Evolutionary conservation across 257 asterid species (phyloP), one percentile per base, ranked within the genome.

Genomic region (Salvia rosmarinus): DNA sequence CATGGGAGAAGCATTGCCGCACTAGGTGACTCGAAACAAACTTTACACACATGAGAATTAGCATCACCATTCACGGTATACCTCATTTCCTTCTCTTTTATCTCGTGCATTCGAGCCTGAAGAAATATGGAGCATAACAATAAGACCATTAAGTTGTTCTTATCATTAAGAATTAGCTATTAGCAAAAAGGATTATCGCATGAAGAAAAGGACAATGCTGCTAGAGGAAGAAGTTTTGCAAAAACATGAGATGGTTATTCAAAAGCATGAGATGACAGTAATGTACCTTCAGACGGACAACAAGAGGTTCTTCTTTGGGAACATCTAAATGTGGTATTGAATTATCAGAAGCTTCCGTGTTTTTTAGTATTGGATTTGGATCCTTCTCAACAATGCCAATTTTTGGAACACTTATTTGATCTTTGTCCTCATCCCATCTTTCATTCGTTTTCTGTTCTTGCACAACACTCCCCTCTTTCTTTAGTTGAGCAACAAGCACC

Each of bases 1-100:
- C 98, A 93, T 19, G 98, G 97, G 71, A 93, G 97, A 65, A 93
- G 96, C 96, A 93, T 93, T 5, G 96, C 84, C 37, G 97, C 87
- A 7, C 96, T 84, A 17, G 94, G 74, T 11, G 97, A 89, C 83
- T 93, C 98, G 44, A 93, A 93, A 78, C 98, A 93, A 40, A 93
- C 88, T 89, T 90, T 90, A 78, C 97, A 93, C 59, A 72, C 86
- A 58, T 90, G 96, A 54, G 96, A 93, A 85, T 87, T 89, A n/a
- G 78, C 78, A 79, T 90, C 96, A 47, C 92, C 97, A 75, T 87
- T 88, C 64, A 85, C 84, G 66, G 64, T 65, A 82, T 80, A 80
- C 75, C 49, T 84, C 25, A 76, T 90, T 79, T 93, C 95, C 83
- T 89, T 89, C 77, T 86, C 96, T 78, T 86, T 93, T 87, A 93